Evolutionary conservation across 2,329 filamentous ascomycete species (phyloP), one percentile per base, ranked within the genome.

Genomic region (Penicillium rolfsii): DNA sequence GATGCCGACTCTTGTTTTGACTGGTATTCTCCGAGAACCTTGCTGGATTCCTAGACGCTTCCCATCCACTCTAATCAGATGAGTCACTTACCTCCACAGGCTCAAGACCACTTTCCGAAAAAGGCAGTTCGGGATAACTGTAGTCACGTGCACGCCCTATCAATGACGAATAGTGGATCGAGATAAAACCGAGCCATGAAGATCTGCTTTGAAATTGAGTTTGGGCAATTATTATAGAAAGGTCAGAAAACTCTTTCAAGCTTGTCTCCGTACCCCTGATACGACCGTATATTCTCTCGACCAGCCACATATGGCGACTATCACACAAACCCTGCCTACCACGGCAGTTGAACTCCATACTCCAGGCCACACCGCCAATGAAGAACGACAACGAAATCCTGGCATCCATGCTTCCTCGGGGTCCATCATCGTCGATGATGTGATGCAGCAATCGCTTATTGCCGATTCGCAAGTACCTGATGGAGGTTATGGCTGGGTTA

Each of bases 391-490:
- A n/a, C 62, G 64, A 19, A 66, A 66, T 52, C 58, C 60, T 33
- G 30, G 30, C 6, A 48, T 46, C 16, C 16, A 36, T 38, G 7
- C 52, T 54, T 38, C 55, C 14, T 43, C 58, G 11, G 46, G 55
- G 24, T 52, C 26, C 46, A 48, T 53, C 48, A 19, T 48, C 12
- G 1, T 56, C 33, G 73, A 77, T 53, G 72, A 75, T 16, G 65
- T 76, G 11, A 74, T 83, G 63, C 74, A 79, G 50, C 79, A 79
- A 2, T 84, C 81, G 0, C 76, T 75, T 3, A 63, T 77, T 2
- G 80, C 77, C 5, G 82, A 84, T 68, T 76, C 79, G 0, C 65
- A 77, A 30, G 79, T 73, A 9, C 71, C 71, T 3, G 71, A 73
- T 19, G 71, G 71, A 16, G 71, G 71, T 5, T 64, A 71, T 36